These are phyloP conservation scores for Neocatenulostroma microsporum DNA, from an alignment of 2,329 filamentous ascomycete species.

Conservation along the genomic window DNA sequence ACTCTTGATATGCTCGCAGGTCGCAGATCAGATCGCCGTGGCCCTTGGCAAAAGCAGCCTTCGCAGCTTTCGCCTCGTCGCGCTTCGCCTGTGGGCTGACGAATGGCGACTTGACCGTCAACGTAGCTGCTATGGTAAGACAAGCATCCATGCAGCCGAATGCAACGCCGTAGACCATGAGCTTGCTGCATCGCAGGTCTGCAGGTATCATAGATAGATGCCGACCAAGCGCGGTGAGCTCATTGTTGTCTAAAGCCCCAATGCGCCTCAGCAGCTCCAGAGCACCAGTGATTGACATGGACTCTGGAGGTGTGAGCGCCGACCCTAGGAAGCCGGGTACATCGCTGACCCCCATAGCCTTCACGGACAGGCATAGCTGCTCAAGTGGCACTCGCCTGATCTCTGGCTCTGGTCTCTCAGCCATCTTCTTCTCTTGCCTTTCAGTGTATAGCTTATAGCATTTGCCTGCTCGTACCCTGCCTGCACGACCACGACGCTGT, in stretches of 20 bases:
- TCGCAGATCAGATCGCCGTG: conserved; percentile 89
- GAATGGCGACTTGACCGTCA: conserved; percentile 86
- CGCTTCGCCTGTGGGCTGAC: conserved; percentile 74
- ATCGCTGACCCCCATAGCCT: conserved; percentile 85
- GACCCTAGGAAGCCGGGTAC: conserved; percentile 73
- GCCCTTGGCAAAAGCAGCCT: conserved; percentile 61
- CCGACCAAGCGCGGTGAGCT: conserved; percentile 80
- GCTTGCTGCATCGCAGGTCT: conserved; percentile 83
- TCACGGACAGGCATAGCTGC: conserved; percentile 87
- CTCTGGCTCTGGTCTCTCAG: conserved; percentile 81
- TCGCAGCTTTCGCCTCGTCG: conserved; percentile 70
- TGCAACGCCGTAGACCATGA: conserved; percentile 90
- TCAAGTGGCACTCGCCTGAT: conserved; percentile 89
- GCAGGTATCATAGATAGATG: conserved; percentile 94
- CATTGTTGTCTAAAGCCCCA: conserved; percentile 78
- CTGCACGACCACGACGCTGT: conserved; percentile 85
- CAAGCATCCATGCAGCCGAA: conserved; percentile 88
- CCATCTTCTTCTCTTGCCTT: conserved; percentile 77
- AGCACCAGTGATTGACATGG: conserved; percentile 76
- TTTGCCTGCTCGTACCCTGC: conserved; percentile 79
- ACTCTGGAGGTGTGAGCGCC: conserved; percentile 82
- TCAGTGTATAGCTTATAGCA: conserved; percentile 95
- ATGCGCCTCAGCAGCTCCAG: conserved; percentile 71
- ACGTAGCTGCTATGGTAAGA: conserved; percentile 79
- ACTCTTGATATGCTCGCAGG: conserved; percentile 73